phyloP scores from a whole-genome alignment of 192 early-diverging fungal genomes.

The Gaertneriomyces semiglobifer region DNA sequence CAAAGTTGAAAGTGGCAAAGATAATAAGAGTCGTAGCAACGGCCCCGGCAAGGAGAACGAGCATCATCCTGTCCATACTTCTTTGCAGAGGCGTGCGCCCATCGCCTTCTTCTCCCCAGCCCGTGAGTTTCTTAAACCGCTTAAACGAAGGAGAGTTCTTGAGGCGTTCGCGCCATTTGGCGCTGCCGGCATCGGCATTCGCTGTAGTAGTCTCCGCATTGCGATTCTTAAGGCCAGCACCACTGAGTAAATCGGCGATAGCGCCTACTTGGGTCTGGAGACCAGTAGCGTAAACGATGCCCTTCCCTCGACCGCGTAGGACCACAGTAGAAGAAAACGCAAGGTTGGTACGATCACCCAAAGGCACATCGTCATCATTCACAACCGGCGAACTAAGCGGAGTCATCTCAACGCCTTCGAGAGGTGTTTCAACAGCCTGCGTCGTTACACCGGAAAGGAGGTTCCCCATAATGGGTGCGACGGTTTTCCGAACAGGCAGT shows the following conservation, averaged over 20 bases:
- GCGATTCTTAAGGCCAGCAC: background rate
- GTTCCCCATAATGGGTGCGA: background rate
- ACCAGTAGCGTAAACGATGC: conserved; percentile 37
- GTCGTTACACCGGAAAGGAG: background rate
- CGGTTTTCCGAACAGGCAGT: conserved; percentile 28
- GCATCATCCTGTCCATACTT: conserved; percentile 41
- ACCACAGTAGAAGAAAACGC: conserved; percentile 35
- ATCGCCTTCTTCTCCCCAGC: conserved; percentile 28
- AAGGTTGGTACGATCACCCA: conserved; percentile 34
- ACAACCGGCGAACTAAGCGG: background rate
- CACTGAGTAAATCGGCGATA: conserved; percentile 31
- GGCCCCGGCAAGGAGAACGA: conserved; percentile 34
- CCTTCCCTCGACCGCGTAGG: conserved; percentile 37
- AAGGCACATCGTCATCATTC: conserved; percentile 2
- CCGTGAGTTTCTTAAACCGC: background rate
- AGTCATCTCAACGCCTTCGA: background rate
- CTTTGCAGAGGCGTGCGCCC: conserved; percentile 38
- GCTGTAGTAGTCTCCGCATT: background rate
- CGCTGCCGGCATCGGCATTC: background rate
- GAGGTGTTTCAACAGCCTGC: background rate
- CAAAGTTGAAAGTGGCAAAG: conserved; percentile 39
- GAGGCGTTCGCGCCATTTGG: background rate
- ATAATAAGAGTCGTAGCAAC: conserved; percentile 32
- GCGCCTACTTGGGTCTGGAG: conserved; percentile 34
- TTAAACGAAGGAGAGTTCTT: background rate